Base-by-base conservation (phyloP, 73 alveolate genomes). In the Paramecium sexaurelia region DNA sequence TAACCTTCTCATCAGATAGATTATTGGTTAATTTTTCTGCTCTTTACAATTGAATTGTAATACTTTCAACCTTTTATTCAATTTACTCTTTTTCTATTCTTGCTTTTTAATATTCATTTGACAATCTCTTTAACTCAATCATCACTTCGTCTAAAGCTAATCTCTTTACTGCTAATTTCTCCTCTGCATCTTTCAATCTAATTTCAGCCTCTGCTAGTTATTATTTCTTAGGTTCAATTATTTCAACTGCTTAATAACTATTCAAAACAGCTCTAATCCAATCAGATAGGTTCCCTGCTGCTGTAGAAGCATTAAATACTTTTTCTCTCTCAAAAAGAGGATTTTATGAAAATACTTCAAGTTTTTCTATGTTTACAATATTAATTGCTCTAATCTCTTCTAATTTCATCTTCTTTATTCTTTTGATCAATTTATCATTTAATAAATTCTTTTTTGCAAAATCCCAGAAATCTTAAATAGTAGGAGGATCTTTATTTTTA, bases 1-100 rank as follows among this genome's bases (percentile, higher is more conserved):
- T 96, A 43, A 88, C 99, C 92, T 98, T 97, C 87, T 98, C 99
- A 7, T 99, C 99, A 24, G 98, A 98, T 17, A 99, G 95, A 55
- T 99, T 99, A 78, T 95, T 92, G 41, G 98, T 98, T 78, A 99
- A 97, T 94, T 97, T 98, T 85, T 96, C 98, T 24, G 99, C 99
- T 83, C 99, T 96, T 66, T 94, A 98, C 84, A 99, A 93, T 95
- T 98, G 96, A 33, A 41, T 20, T 6, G 39, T 20, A 1, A 73
- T 73, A 90, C 92, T 95, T 89, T 96, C 95, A 71, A 99, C 96
- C 92, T 96, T 98, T 71, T 97, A 96, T 91, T 96, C 97, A 73
- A 73, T 73, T 8, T 32, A 32, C 5, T 98, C 95, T 85, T 98
- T 97, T 92, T 98, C 97, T 56, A 96, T 97, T 85, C 95, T 97